Base-by-base conservation (phyloP, 495 filamentous ascomycete genomes). In the Penicillium daleae region DNA sequence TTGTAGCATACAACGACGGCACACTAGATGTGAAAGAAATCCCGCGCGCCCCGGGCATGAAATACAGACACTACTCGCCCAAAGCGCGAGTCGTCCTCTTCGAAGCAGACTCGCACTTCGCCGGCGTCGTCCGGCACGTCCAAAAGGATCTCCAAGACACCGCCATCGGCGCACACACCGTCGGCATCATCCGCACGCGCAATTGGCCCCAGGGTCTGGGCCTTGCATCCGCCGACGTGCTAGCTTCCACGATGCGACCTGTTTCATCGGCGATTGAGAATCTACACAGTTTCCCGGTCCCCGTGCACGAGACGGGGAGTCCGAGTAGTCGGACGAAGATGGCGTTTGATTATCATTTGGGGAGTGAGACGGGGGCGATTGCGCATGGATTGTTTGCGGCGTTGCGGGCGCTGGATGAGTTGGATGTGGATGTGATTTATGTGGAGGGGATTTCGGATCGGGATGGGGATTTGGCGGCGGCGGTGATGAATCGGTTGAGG, bases 61-160 rank as follows among this genome's bases (percentile, higher is more conserved):
- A 99, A 71, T 99, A 99, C 75, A 89, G 93, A 66, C 95, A 99
- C 73, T 99, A 99, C 71, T 96, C 93, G 22, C 95, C 95, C 0
- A 90, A 89, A 69, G 95, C 95, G 17, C 87, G 82, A 32, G 94
- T 99, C 10, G 78, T 97, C 24, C 80, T 99, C 2, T 95, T 90
- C 71, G 91, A 97, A 58, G 56, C 76, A 31, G 79, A 75, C 4
- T 78, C 78, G 0, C 68, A 62, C 22, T 57, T 67, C 3, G 76
- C 76, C 1, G 64, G 70, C 0, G 65, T 78, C 2, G 56, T 72
- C 19, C 71, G 70, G 8, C 79, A 74, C 21, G 71, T 81, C 1
- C 66, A 62, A 21, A 64, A 74, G 15, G 78, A 82, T 40, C 53
- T 80, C 49, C 62, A 76, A 35, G 75, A 77, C 42, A 73, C 71